Conservation (phyloP, 2,329 filamentous ascomycete genomes). For the Fusarium secorum region DNA sequence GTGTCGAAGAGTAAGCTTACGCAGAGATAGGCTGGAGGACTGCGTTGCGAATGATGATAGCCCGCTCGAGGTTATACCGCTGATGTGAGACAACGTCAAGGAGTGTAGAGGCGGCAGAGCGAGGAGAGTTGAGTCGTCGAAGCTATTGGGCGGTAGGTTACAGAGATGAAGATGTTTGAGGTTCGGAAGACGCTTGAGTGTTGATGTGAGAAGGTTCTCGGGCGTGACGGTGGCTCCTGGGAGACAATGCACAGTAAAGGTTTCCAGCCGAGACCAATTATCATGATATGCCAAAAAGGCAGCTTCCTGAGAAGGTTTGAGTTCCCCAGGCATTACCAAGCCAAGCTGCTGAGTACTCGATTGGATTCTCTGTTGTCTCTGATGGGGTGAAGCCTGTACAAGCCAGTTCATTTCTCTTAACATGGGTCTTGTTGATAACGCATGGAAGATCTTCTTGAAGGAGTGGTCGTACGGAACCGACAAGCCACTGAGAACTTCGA, state of each 20-base stretch:
- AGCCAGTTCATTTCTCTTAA: slow-evolving; percentile 69
- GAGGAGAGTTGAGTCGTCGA: slow-evolving; percentile 64
- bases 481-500: slow-evolving; percentile 66
- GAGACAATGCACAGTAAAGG: slow-evolving; percentile 65
- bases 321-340: slow-evolving; percentile 42
- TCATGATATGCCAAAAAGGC: slow-evolving; percentile 61
- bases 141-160: slow-evolving; percentile 62
- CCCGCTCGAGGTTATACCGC: slow-evolving; percentile 64
- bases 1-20: slow-evolving; percentile 63
- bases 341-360: slow-evolving; percentile 44
- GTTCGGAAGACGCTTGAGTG: slow-evolving; percentile 59
- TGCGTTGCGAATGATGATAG: slow-evolving; percentile 65
- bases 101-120: slow-evolving; percentile 62
- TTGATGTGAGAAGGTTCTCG: slow-evolving; percentile 59
- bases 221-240: slow-evolving; percentile 63
- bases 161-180: slow-evolving; percentile 68
- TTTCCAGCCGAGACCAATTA: slow-evolving; percentile 64
- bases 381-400: slow-evolving; percentile 50
- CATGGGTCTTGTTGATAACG: slow-evolving; percentile 63
- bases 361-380: slow-evolving; percentile 45
- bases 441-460: slow-evolving; percentile 65
- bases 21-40: slow-evolving; percentile 54
- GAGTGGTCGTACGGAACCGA: slow-evolving; percentile 63
- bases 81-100: slow-evolving; percentile 63
- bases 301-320: slow-evolving; percentile 47